Base-by-base conservation (phyloP, 202 grass and related monocot genomes). In the Elaeis oleifera region DNA sequence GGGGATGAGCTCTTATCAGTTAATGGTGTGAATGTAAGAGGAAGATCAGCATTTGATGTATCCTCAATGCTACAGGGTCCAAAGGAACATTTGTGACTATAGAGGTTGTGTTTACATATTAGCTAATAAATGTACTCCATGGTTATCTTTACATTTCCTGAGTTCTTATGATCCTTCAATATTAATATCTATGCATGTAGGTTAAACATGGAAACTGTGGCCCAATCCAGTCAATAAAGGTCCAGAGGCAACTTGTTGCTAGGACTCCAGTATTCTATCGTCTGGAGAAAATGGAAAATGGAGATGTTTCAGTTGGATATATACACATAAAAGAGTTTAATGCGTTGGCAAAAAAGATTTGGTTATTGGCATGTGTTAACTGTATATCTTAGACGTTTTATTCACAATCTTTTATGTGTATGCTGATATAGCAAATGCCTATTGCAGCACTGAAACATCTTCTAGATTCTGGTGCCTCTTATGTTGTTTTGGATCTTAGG, bases 241-340 rank as follows among this genome's bases (percentile, higher is more conserved):
- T 97, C 50, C 81, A 97, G 74, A 91, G 92, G 58, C 92, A 97
- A 66, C 63, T 89, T 69, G 80, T 87, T 67, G 84, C 92, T 54
- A 79, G 58, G 27, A 84, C 74, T 69, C 92, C 92, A 69, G 63
- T 97, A 75, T 92, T 89, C 59, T 97, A 97, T 75, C 79, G 77
- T 56, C 74, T 92, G 58, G 92, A 97, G 64, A 97, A 97, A 74
- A 72, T 61, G 64, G 84, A 89, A 16, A 75, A 78, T 44, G 77
- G 77, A 24, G 80, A 82, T 83, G 86, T 66, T 49, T 77, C 79
- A 56, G 79, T 92, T 21, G 92, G 92, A 59, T 97, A 89, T 76
- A 84, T 97, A 79, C 87, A 69, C 61, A 78, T 97, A 64, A 97
- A 90, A 78, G 92, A 96, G 71, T 97, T 97, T 74, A 97, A 97